phyloP scores from a whole-genome alignment of 345 rosid species.

The Citrus inodora region DNA sequence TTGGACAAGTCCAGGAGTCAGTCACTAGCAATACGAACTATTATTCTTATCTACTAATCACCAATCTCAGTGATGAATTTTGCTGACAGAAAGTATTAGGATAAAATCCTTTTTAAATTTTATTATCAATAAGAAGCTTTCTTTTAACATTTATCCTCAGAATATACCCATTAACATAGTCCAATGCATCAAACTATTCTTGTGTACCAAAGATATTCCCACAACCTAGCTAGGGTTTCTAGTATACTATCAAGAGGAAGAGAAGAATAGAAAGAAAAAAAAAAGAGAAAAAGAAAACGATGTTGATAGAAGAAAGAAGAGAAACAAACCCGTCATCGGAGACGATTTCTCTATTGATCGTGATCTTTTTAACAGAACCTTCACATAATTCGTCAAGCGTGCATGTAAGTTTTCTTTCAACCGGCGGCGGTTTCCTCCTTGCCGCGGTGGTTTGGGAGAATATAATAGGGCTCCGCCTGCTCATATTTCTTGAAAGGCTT shows the following conservation, averaged over 20 bases:
- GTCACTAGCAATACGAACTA: no score
- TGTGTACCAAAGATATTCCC: no score
- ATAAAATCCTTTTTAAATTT: no score
- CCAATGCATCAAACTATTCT: no score
- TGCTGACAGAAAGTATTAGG: no score
- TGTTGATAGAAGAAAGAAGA: not conserved
- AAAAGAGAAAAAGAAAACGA: not conserved
- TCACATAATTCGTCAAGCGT: conserved; percentile 70
- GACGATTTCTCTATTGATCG: conserved; percentile 52
- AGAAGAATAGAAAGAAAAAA: not conserved
- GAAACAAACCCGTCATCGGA: conserved; percentile 54
- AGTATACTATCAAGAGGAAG: not conserved
- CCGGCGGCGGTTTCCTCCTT: conserved; percentile 50
- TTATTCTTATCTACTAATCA: no score
- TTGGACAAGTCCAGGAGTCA: no score
- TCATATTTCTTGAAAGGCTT: conserved; percentile 32
- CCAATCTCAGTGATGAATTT: no score
- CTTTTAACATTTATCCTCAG: no score
- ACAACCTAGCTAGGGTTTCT: no score
- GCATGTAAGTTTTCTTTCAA: conserved; percentile 67
- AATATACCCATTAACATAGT: no score
- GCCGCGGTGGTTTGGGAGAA: conserved; percentile 68
- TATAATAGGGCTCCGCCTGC: conserved; percentile 54
- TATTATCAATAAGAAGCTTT: no score
- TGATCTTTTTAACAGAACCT: conserved; percentile 62